Base-by-base conservation (phyloP, 768 basidiomycete genomes). In the Sporobolomyces pararoseus region DNA sequence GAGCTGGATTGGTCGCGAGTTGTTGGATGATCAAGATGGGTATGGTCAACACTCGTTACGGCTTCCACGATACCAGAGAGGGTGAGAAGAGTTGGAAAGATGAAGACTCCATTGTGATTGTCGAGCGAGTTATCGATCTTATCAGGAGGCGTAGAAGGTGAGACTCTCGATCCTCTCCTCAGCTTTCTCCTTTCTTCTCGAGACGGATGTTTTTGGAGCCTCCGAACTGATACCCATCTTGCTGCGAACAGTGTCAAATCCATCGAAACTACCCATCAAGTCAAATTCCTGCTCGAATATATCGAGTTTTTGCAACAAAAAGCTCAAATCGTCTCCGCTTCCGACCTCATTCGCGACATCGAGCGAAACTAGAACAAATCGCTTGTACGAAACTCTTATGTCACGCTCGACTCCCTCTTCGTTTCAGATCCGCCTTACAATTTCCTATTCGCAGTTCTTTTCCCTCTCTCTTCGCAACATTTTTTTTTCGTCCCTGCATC, bases 21-120 rank as follows among this genome's bases (percentile, higher is more conserved):
- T 91, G 89, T 76, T 97, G 94, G 94, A 84, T 90, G 78, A 83
- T 95, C 67, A 91, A 90, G 78, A 86, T 96, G 70, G 94, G 93
- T 6, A 83, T 96, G n/a, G 77, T 94, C 4, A 19, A 46, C 5
- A 37, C n/a, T 2, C 25, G 35, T 14, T 39, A 50, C 16, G 77
- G 77, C 42, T 65, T 46, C 10, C 62, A 39, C 29, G 63, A 42
- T 2, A 27, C 34, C 27, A 59, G 80, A 82, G 34, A 74, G 59
- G 44, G 47, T 67, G 35, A 61, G 35, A 60, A 51, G 23, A 61
- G 31, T 19, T 32, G 17, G 55, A 60, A 32, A 47, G 78, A 81
- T 14, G 76, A 78, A 51, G 84, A 84, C 61, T 84, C 87, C 19
- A 76, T 95, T 66, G 81, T 83, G 44, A 83, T 90, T 52, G 87